Evolutionary conservation across 768 basidiomycete genomes (phyloP), one percentile per base, ranked within the genome.

Genomic region (Boletus tylopilopsis): DNA sequence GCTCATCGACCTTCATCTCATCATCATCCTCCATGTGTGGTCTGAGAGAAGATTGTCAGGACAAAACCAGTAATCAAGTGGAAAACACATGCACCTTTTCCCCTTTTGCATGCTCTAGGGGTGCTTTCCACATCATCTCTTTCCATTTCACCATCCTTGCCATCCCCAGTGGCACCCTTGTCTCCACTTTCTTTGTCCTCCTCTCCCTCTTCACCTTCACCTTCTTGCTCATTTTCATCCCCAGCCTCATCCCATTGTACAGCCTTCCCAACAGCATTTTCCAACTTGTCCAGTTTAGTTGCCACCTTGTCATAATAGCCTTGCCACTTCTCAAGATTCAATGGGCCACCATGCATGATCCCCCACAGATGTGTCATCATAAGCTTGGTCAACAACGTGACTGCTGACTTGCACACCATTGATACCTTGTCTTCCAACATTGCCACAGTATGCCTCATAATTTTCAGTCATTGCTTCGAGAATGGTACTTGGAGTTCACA

Each of bases 401-500:
- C 84, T n/a, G 94, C 87, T 42, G 79, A 80, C 68, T 91, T 90
- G 59, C 96, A 78, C n/a, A 95, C 94, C 6, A 77, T 82, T 18
- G 90, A 81, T 2, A 82, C 84, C 70, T 98, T 98, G 72, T 98
- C 95, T 57, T 92, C 85, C 41, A 99, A 74, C 23, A 88, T 84
- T 2, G 75, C 79, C 27, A 90, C 82, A 0, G 93, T 87, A n/a
- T 82, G 80, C 42, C 77, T 74, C 5, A 93, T 86, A 29, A 94
- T 81, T 18, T 74, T 72, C 27, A 91, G 74, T 0, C 94, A 80
- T 53, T 94, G 87, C 65, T 91, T 89, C 0, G 93, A 91, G 68
- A 93, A 94, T 60, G 90, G 92, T 64, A 76, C 74, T 2, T 74
- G 78, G 23, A 87, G 78, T 43, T 95, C 81, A 64, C 87, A 88